phyloP scores from a whole-genome alignment of 1,139 yeast species.

The Geotrichum restrictum region DNA sequence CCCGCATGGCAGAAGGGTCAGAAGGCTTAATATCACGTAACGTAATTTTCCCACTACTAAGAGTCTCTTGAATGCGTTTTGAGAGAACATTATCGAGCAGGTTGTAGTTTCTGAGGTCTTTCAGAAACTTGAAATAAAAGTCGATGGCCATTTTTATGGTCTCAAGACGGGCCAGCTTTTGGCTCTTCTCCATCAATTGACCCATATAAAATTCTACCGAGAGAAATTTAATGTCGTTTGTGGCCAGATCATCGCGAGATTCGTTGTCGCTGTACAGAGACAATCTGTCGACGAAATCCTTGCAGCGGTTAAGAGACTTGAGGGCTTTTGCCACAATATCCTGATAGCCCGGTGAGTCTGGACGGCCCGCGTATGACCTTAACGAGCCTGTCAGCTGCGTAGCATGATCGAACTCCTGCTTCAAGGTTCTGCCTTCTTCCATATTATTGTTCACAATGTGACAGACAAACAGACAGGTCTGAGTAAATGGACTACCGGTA shows the following conservation, averaged over 20 bases:
- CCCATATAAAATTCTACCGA: slow-evolving; percentile 51
- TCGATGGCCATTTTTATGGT: slow-evolving; percentile 23
- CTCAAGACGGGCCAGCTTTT: slow-evolving; percentile 19
- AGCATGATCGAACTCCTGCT: slow-evolving; percentile 24
- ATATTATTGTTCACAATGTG: background rate
- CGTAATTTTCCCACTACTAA: slow-evolving; percentile 16
- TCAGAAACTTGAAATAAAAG: slow-evolving; percentile 16
- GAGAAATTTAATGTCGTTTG: slow-evolving; percentile 52
- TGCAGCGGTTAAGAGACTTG: slow-evolving; percentile 25
- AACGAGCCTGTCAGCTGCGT: slow-evolving; percentile 15
- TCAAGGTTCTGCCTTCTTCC: slow-evolving; percentile 20
- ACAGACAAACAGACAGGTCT: background rate
- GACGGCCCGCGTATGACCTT: slow-evolving; percentile 13
- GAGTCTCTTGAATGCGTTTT: slow-evolving; percentile 23
- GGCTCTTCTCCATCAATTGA: slow-evolving; percentile 30
- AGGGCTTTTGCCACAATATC: slow-evolving; percentile 23
- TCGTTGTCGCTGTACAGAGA: slow-evolving; percentile 60
- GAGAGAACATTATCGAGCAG: slow-evolving; percentile 13
- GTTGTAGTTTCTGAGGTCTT: slow-evolving; percentile 16
- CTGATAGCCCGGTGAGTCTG: slow-evolving; percentile 26
- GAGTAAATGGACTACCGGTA: background rate
- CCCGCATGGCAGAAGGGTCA: slow-evolving; percentile 56
- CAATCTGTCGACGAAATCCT: slow-evolving; percentile 33
- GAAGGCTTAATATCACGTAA: slow-evolving; percentile 33
- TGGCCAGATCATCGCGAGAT: slow-evolving; percentile 51